Base-by-base conservation (phyloP, 2,329 filamentous ascomycete species). In the Pseudogymnoascus sp. region DNA sequence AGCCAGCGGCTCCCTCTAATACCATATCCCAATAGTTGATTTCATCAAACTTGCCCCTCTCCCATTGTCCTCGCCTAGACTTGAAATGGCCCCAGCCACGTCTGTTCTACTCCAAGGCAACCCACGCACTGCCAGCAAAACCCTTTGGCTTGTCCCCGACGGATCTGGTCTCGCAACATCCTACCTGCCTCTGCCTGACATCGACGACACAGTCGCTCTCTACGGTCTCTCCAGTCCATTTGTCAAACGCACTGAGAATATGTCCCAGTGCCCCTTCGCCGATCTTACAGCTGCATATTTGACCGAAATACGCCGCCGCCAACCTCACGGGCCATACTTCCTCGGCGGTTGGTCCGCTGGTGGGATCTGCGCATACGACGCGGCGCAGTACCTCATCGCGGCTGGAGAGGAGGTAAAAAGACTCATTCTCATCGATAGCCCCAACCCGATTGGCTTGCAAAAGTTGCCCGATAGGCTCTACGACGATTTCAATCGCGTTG, bases 271-370 rank as follows among this genome's bases (percentile, higher is more conserved):
- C 64, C 70, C 69, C 44, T 66, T 79, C n/a, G 69, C 72, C 8
- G 71, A 73, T 25, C 65, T 79, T 5, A 73, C 74, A 5, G 63
- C 64, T 3, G 69, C 69, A 2, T 80, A 76, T 61, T 61, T 79
- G n/a, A 68, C 66, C 5, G 78, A 80, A 62, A 74, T 81, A 31
- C 76, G 74, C 3, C 75, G 76, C n/a, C 73, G 78, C 21, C 77
- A 82, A 65, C 76, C 79, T 5, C 72, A 73, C 12, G 77, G 78
- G 0, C 77, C 78, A 2, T 81, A 81, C 67, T 73, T 77, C 63
- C 71, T 82, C 1, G 79, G 78, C 59, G 81, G 81, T 31, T 83
- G 80, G 80, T 83, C 79, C 13, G 80, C 78, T 7, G 81, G 81
- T 44, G 80, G 80, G 9, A 77, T 80, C 61, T 76, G 77, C 63